Conservation (phyloP, 2,329 filamentous ascomycete genomes). For the Fusarium nygamai region DNA sequence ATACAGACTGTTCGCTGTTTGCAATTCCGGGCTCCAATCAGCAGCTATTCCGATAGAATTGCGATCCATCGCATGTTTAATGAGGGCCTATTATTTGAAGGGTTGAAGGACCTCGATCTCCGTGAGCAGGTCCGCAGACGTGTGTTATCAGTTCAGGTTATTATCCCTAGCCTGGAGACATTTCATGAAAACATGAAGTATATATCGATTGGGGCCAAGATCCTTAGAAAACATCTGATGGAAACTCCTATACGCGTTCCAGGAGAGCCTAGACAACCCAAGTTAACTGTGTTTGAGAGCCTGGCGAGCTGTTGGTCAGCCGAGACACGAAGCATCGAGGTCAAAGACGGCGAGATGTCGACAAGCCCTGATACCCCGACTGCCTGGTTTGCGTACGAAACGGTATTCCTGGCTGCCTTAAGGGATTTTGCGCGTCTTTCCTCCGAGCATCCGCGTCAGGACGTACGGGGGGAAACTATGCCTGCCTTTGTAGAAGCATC, state of each 20-base stretch:
- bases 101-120: neutral
- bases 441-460: neutral
- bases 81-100: neutral
- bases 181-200: conserved; percentile 3
- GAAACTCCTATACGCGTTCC: neutral
- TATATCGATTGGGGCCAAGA: neutral
- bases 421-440: neutral
- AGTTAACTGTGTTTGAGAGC: neutral
- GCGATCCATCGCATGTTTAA: conserved; percentile 1
- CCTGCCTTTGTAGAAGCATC: neutral
- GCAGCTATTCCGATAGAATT: neutral
- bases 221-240: neutral
- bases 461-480: conserved; percentile 1
- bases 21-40: neutral
- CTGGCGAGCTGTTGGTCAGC: neutral
- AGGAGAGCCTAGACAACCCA: neutral
- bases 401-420: neutral
- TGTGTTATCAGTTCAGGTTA: neutral
- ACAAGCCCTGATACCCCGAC: neutral
- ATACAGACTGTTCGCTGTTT: neutral
- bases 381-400: neutral
- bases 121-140: neutral
- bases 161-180: neutral
- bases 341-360: neutral
- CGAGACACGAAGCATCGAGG: neutral